Evolutionary conservation across 208 protist species (phyloP), one percentile per base, ranked within the genome.

Genomic region (Acanthamoeba triangularis): DNA sequence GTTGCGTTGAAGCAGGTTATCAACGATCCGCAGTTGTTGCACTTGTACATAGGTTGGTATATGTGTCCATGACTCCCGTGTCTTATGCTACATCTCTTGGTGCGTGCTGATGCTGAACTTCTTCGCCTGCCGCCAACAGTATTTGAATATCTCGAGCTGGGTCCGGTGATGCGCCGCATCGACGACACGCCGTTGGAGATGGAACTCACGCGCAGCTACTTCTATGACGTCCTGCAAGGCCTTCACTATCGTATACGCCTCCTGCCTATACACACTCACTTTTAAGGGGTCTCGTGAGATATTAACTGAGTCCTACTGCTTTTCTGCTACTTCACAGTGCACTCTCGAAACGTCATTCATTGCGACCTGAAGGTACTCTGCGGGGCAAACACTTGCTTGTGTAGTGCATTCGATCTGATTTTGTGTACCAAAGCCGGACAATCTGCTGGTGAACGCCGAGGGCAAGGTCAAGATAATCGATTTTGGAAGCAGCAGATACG

Each of bases 71-170:
- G 28, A 8, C 16, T 35, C 30, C 8, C 72, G 4, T 20, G n/a
- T 35, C 72, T 37, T 80, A 5, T 35, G 37, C 7, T 25, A 47
- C 18, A 52, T 52, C 47, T 52, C 18, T 72, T 72, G 63, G 63
- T 14, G n/a, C 23, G n/a, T 33, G n/a, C 63, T 72, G 63, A 69
- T 0, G 63, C n/a, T 30, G 13, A 52, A 52, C 47, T 52, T 52
- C 47, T 49, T 49, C 44, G 44, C 11, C 7, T 30, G 7, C 41
- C 1, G 44, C 44, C 44, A 13, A 47, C 47, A 90, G 88, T 78
- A 14, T 93, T 80, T 35, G 88, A 93, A 14, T 93, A 78, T 20
- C 59, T 93, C 25, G 88, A 93, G 37, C 88, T 93, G 54, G 88
- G 88, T 13, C 61, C 88, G 14, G 88, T 76, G 20, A 93, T 93